phyloP scores from a whole-genome alignment of 2,329 filamentous ascomycete species.

The Xylariaceae sp. region DNA sequence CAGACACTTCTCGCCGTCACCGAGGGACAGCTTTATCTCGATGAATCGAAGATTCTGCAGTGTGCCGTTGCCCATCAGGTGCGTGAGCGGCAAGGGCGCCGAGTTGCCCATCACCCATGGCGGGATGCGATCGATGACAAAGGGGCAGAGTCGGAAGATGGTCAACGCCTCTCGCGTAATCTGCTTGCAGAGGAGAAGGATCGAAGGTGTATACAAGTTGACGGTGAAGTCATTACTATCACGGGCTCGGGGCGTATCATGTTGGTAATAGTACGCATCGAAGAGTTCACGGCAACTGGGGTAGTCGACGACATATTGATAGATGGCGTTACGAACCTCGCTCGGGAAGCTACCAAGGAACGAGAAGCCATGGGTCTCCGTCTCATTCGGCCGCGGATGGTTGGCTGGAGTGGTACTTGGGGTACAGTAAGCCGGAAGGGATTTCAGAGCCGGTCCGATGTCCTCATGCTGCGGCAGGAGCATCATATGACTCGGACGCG shows the following conservation, averaged over 20 bases:
- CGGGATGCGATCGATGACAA: constrained; percentile 35
- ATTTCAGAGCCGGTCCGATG: constrained; percentile 14
- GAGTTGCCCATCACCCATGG: constrained; percentile 31
- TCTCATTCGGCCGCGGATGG: background rate
- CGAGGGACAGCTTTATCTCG: constrained; percentile 32
- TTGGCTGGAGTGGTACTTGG: background rate
- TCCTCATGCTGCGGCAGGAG: constrained; percentile 21
- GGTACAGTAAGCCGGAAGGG: constrained; percentile 21
- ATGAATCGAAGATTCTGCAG: constrained; percentile 32
- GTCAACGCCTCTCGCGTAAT: constrained; percentile 33
- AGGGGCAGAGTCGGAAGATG: constrained; percentile 24
- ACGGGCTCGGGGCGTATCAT: constrained; percentile 17
- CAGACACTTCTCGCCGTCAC: constrained; percentile 24
- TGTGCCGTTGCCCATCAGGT: constrained; percentile 30
- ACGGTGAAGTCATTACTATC: constrained; percentile 10
- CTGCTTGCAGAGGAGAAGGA: constrained; percentile 34
- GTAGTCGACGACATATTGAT: constrained; percentile 28
- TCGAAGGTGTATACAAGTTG: constrained; percentile 29
- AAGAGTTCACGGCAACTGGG: constrained; percentile 30
- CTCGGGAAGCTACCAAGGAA: constrained; percentile 31
- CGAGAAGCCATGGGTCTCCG: constrained; percentile 14
- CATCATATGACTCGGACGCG: constrained; percentile 11
- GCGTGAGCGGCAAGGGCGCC: constrained; percentile 25
- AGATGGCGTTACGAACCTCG: constrained; percentile 35
- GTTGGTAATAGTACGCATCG: constrained; percentile 29